Evolutionary conservation across 768 basidiomycete species (phyloP).

Genomic region (Coprinopsis marcescibilis): DNA sequence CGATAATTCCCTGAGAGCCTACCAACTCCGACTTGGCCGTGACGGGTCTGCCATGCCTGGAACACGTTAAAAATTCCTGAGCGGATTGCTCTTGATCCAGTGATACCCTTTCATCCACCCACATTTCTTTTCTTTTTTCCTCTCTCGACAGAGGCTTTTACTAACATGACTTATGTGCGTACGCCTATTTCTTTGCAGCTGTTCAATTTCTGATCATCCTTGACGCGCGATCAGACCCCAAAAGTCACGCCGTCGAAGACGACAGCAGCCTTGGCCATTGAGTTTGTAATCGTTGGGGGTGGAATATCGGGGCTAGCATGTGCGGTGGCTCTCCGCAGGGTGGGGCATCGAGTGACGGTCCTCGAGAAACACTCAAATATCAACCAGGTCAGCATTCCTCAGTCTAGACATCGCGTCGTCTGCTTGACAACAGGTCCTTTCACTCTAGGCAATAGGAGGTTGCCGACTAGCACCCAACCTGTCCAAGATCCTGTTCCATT

Average conservation of each 20-base stretch:
- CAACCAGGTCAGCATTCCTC: slow-evolving; percentile 9
- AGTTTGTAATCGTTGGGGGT: slow-evolving; percentile 33
- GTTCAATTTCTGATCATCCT: background rate
- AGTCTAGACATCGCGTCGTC: background rate
- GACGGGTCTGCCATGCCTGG: too few relatives aligned
- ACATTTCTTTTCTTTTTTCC: too few relatives aligned
- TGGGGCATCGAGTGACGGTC: slow-evolving; percentile 51
- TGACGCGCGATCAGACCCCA: background rate
- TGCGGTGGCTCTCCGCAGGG: slow-evolving; percentile 46
- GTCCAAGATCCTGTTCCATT: slow-evolving; percentile 49
- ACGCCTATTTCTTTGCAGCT: too few relatives aligned
- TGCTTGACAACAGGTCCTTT: background rate
- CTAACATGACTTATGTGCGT: too few relatives aligned
- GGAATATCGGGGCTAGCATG: slow-evolving; percentile 49
- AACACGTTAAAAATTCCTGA: too few relatives aligned
- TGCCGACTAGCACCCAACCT: slow-evolving; percentile 44
- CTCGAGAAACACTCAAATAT: slow-evolving; percentile 32
- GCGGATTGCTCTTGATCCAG: too few relatives aligned
- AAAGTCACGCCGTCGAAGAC: slow-evolving; percentile 3
- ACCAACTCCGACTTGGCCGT: too few relatives aligned
- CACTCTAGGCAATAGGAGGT: slow-evolving; percentile 20
- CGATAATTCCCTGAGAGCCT: too few relatives aligned
- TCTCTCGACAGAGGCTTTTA: too few relatives aligned
- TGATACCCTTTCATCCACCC: too few relatives aligned
- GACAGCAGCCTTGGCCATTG: slow-evolving; percentile 16